phyloP scores from a whole-genome alignment of 2,329 filamentous ascomycete species.

The Penicillium sp. region DNA sequence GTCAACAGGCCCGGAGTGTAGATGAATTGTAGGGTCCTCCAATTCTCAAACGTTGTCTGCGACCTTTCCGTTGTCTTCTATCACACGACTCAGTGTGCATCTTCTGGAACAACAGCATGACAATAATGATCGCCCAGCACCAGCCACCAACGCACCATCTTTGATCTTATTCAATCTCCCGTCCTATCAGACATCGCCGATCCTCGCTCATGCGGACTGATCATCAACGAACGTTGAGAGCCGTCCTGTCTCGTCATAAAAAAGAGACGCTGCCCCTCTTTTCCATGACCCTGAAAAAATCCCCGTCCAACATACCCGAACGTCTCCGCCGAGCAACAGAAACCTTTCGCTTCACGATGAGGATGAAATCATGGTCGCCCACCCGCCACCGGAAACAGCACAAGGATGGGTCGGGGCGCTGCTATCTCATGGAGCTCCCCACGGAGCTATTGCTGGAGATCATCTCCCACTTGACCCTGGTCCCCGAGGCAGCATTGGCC shows the following conservation, averaged over 20 bases:
- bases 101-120: constrained; percentile 9
- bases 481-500: constrained; percentile 34
- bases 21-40: too few relatives aligned
- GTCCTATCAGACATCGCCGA: constrained; percentile 2
- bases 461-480: constrained; percentile 28
- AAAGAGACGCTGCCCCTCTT: constrained; percentile 4
- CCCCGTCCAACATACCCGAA: constrained; percentile 22
- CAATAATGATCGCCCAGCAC: constrained; percentile 22
- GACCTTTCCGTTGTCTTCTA: constrained; percentile 3
- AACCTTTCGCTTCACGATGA: constrained; percentile 26
- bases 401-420: constrained; percentile 17
- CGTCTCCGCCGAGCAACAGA: constrained; percentile 26
- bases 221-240: constrained; percentile 9
- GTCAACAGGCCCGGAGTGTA: constrained; percentile 19
- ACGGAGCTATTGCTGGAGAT: constrained; percentile 36
- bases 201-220: constrained; percentile 9
- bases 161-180: constrained; percentile 5
- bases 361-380: constrained; percentile 24
- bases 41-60: too few relatives aligned
- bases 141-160: constrained; percentile 11
- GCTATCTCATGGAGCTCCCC: constrained; percentile 33
- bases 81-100: constrained; percentile 21
- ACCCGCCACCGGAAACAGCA: constrained; percentile 14
- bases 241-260: constrained; percentile 6
- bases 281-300: constrained; percentile 16